These are phyloP conservation scores for Wickerhamiella australiensis DNA, from an alignment of 805 yeast genomes.

Conservation along the genomic window DNA sequence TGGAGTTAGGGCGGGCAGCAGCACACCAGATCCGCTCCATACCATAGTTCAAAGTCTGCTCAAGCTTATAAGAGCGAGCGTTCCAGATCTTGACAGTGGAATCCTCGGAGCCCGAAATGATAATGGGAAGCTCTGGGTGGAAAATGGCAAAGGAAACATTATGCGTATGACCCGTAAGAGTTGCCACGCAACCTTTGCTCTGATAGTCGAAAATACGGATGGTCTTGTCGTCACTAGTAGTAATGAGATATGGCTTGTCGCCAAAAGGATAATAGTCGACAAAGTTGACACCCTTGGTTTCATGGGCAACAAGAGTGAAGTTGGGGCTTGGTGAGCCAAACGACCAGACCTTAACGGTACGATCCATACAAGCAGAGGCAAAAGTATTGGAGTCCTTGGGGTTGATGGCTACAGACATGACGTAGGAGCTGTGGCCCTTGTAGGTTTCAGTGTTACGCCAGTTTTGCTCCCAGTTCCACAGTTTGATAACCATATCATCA, in stretches of 20 bases:
- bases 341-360: constrained; percentile 95
- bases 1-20: constrained; percentile 58
- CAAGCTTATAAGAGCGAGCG: constrained; percentile 83
- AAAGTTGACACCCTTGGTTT: constrained; percentile 84
- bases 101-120: constrained; percentile 94
- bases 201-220: constrained; percentile 94
- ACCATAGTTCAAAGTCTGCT: constrained; percentile 80
- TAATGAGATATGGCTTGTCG: constrained; percentile 90
- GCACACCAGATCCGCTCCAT: constrained; percentile 97
- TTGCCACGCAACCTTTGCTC: constrained; percentile 89
- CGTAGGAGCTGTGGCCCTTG: constrained; percentile 93
- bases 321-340: constrained; percentile 78
- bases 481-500: constrained; percentile 81
- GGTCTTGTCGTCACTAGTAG: constrained; percentile 82
- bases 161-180: constrained; percentile 83
- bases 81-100: constrained; percentile 92
- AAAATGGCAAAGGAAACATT: constrained; percentile 94
- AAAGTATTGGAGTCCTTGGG: constrained; percentile 96
- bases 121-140: constrained; percentile 94
- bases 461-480: constrained; percentile 95
- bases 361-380: constrained; percentile 93
- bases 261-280: constrained; percentile 96
- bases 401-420: constrained; percentile 88
- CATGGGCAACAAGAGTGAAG: constrained; percentile 84
- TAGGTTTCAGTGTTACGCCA: constrained; percentile 86